phyloP scores from a whole-genome alignment of 148 eudicot species.

The Bassia scoparia region DNA sequence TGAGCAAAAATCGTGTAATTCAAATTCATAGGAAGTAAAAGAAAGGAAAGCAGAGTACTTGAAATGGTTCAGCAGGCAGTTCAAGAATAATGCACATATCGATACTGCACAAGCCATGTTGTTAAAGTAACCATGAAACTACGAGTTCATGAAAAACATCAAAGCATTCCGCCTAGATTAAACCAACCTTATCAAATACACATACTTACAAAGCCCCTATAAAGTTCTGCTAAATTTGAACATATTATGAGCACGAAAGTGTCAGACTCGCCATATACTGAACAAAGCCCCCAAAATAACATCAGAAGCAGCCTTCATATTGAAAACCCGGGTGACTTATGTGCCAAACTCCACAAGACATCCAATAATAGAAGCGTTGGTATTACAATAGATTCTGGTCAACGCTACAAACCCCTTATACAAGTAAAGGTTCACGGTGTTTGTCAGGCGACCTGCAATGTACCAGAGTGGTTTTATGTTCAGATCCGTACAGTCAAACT shows the following conservation, averaged over 20 bases:
- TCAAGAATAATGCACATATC: no score
- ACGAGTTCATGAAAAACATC: no score
- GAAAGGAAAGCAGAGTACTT: background rate
- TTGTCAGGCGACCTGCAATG: constrained; percentile 21
- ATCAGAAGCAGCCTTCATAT: background rate
- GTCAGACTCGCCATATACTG: background rate
- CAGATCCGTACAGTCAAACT: background rate
- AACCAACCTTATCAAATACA: background rate
- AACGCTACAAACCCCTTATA: background rate
- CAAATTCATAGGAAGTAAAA: no score
- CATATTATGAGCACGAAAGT: background rate
- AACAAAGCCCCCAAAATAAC: background rate
- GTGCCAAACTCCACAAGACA: background rate
- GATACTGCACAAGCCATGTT: no score
- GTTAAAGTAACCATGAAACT: no score
- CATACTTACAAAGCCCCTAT: background rate
- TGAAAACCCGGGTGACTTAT: background rate
- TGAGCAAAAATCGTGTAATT: no score
- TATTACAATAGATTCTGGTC: background rate
- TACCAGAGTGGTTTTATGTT: background rate
- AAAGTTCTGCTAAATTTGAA: background rate
- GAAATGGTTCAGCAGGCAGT: background rate
- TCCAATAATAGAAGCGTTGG: constrained; percentile 2
- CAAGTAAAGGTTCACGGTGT: background rate
- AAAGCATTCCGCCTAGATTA: background rate